Evolutionary conservation across 805 yeast species (phyloP).

Genomic region (Blastobotrys attinorum): DNA sequence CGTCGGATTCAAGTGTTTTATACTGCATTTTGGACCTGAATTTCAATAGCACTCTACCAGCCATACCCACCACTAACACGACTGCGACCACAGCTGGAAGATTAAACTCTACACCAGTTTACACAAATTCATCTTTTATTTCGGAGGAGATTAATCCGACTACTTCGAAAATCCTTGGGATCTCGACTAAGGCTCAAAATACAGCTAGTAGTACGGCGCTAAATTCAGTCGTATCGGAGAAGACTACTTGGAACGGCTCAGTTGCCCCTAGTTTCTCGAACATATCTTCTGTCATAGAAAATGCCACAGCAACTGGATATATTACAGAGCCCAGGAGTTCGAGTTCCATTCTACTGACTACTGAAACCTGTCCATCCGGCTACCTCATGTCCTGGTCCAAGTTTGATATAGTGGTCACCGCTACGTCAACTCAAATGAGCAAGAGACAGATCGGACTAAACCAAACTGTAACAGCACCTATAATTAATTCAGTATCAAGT

Average conservation of each 20-base stretch:
- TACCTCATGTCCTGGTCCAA: neutral
- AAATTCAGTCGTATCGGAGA: neutral
- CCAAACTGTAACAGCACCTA: neutral
- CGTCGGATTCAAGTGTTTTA: neutral
- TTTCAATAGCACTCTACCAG: neutral
- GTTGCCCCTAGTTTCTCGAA: neutral
- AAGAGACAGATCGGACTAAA: neutral
- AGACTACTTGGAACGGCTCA: neutral
- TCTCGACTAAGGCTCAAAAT: too few species aligned
- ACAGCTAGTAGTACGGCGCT: neutral
- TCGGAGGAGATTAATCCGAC: neutral
- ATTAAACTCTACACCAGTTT: too few species aligned
- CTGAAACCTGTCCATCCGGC: neutral
- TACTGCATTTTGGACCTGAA: neutral
- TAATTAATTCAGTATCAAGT: neutral
- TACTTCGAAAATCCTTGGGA: neutral
- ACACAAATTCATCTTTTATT: too few species aligned
- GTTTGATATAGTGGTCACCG: neutral
- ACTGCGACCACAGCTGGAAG: too few species aligned
- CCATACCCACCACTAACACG: neutral
- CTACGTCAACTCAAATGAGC: neutral
- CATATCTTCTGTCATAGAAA: neutral
- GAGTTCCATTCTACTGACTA: neutral
- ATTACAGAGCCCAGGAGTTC: neutral
- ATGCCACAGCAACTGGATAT: neutral